Evolutionary conservation across 805 yeast species (phyloP).

Genomic region (Saccharomyces eubayanus): DNA sequence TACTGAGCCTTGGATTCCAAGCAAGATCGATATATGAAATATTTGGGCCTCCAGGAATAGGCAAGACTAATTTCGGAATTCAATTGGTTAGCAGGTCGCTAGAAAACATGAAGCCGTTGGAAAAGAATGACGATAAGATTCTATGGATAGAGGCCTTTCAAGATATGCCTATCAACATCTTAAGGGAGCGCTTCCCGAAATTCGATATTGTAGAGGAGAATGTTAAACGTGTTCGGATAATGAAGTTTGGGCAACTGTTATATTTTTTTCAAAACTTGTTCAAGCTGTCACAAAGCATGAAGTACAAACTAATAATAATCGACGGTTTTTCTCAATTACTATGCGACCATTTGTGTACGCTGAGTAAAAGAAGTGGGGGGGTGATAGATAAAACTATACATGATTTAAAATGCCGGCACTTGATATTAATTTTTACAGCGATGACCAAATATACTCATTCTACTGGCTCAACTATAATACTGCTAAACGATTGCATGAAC

Average conservation of each 20-base stretch:
- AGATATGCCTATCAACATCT: constrained; percentile 4
- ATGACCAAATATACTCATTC: constrained; percentile 25
- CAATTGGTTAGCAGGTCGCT: constrained; percentile 11
- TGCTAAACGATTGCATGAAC: constrained; percentile 28
- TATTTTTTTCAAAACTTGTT: constrained; percentile 17
- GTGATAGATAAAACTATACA: constrained; percentile 14
- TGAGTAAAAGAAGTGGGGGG: constrained; percentile 1
- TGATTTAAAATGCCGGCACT: constrained; percentile 22
- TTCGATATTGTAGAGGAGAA: neutral
- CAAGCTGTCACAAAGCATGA: neutral
- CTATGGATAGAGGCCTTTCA: constrained; percentile 27
- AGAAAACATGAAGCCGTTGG: neutral
- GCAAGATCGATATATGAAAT: constrained; percentile 26
- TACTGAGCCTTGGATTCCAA: constrained; percentile 22
- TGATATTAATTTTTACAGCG: constrained; percentile 19
- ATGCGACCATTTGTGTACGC: constrained; percentile 16
- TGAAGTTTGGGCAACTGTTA: constrained; percentile 21
- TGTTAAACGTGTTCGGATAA: constrained; percentile 9
- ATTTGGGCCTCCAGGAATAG: constrained; percentile 30
- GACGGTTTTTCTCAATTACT: constrained; percentile 29
- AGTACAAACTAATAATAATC: constrained; percentile 19
- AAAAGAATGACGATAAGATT: constrained; percentile 9
- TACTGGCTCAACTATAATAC: constrained; percentile 15
- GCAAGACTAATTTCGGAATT: constrained; percentile 23
- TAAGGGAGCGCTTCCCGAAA: neutral